Evolutionary conservation across 1,284 basidiomycete genomes (phyloP).

Genomic region (Puccinia coronata): DNA sequence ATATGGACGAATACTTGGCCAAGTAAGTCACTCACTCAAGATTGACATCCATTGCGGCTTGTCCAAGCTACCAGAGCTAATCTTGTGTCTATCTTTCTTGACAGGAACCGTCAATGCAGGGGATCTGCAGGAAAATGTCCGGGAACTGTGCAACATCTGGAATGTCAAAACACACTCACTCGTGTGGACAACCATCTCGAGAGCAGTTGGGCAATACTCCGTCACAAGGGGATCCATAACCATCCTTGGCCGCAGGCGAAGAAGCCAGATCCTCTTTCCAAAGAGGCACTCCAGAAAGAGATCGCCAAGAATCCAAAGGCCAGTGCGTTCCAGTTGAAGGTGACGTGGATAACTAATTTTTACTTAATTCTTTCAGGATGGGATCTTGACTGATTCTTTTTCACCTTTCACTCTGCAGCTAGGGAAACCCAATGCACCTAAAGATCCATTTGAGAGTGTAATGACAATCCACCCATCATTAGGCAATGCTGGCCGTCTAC

Average conservation of each 20-base stretch:
- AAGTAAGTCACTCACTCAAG: background rate
- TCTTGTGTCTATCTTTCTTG: background rate
- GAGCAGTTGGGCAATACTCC: conserved; percentile 10
- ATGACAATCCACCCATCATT: background rate
- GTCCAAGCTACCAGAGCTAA: background rate
- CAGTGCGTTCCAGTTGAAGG: background rate
- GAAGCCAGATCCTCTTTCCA: background rate
- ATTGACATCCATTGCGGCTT: background rate
- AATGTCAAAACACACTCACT: background rate
- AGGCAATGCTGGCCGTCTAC: background rate
- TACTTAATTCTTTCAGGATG: too few relatives aligned
- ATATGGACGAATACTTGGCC: background rate
- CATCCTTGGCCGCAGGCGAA: too few relatives aligned
- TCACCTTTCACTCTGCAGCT: background rate
- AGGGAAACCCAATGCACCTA: background rate
- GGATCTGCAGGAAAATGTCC: background rate
- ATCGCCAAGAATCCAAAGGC: background rate
- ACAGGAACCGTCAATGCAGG: background rate
- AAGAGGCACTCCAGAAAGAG: background rate
- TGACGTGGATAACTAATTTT: background rate
- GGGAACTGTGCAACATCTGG: background rate
- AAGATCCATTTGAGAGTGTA: background rate
- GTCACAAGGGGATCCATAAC: too few relatives aligned
- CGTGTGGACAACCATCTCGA: background rate
- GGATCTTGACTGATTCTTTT: too few relatives aligned